Conservation (phyloP, 2,329 filamentous ascomycete species). For the Colletotrichum spaethianum region DNA sequence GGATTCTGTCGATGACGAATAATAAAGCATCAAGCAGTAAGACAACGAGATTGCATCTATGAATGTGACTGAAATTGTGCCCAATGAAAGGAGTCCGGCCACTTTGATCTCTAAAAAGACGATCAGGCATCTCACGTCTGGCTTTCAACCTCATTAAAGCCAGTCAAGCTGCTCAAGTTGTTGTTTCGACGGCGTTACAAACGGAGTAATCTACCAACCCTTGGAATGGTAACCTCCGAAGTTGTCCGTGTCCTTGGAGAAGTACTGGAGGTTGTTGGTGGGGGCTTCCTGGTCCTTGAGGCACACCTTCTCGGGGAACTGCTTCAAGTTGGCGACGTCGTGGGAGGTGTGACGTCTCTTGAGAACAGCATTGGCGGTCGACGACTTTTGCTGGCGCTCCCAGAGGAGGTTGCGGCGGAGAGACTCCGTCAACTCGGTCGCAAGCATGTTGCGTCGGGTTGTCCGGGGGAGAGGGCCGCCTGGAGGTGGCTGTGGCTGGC, state of each 20-base stretch:
- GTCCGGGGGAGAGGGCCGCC: slow-evolving; percentile 88
- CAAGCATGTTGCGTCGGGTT: slow-evolving; percentile 94
- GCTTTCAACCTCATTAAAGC: no score
- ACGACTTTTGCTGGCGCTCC: slow-evolving; percentile 87
- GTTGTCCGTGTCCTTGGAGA: slow-evolving; percentile 77
- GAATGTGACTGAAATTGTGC: no score
- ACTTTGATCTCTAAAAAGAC: no score
- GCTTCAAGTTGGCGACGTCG: slow-evolving; percentile 58
- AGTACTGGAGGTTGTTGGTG: slow-evolving; percentile 84
- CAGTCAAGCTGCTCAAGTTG: no score
- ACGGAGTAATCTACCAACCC: slow-evolving; percentile 79
- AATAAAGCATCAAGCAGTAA: no score
- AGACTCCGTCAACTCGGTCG: slow-evolving; percentile 93
- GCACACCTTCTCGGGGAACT: slow-evolving; percentile 79
- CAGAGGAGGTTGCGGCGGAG: slow-evolving; percentile 91
- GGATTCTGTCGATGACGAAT: no score
- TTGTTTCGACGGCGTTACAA: no score
- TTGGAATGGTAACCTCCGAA: slow-evolving; percentile 85
- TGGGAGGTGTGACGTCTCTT: slow-evolving; percentile 51
- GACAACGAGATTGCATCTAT: no score
- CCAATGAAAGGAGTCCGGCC: no score
- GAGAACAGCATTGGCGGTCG: slow-evolving; percentile 74
- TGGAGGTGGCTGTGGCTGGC: slow-evolving; percentile 73
- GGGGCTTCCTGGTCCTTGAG: slow-evolving; percentile 74
- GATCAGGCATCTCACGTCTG: no score